Base-by-base conservation (phyloP, 495 filamentous ascomycete genomes). In the Aspergillus kassunensis region DNA sequence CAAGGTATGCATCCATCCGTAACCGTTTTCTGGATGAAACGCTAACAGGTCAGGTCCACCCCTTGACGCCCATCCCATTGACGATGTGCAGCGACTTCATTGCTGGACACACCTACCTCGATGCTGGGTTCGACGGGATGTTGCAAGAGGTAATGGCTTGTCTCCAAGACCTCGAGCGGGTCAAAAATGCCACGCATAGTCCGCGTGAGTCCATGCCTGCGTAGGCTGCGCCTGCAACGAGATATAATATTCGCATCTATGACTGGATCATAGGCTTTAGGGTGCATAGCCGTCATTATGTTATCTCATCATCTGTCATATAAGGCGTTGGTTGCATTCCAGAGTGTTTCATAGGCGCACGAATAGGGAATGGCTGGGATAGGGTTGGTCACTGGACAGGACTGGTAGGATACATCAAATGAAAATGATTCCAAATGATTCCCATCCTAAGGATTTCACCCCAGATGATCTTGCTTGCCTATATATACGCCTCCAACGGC, bases 71-170 rank as follows among this genome's bases (percentile, higher is more conserved):
- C 1, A 62, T 62, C n/a, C 59, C 59, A 1, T 27, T 62, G 12
- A 54, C 53, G 53, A 62, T 62, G 56, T 62, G 59, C 33, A 54
- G 50, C 33, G 59, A 62, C 18, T 62, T 62, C 39, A 51, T 62
- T 35, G 52, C 59, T 2, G 43, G 49, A 1, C 59, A 62, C 35
- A 30, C 19, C 13, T 62, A 58, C 21, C 53, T 62, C 18, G 59
- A 62, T 8, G 25, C 45, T 1, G 55, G 49, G 1, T 62, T 62
- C 18, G 59, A 62, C 5, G 43, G 49, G n/a, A 56, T 62, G 53
- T 20, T 58, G 30, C 53, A 54, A 8, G 59, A 58, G 36, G 18
- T 62, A n/a, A n/a, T 58, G 16, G 46, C 45, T 21, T 62, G 59
- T 41, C 42, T 62, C 16, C 55, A 58, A 15, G 53, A 56, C 18